Conservation (phyloP, 306 rosid genomes). For the Cyamopsis tetragonoloba region DNA sequence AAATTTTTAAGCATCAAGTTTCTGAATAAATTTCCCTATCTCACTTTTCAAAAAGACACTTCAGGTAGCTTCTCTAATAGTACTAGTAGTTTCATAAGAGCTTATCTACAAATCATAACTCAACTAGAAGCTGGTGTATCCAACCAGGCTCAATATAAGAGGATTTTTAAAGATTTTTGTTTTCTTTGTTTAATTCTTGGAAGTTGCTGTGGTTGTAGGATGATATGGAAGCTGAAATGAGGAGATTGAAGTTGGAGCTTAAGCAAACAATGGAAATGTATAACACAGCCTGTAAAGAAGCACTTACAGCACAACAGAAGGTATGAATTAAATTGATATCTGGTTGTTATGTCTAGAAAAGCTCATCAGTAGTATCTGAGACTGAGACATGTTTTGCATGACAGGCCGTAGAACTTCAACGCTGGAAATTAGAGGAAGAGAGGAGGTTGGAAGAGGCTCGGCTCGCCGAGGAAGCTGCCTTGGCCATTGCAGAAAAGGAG, state of each 20-base stretch:
- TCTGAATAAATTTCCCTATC: too few relatives aligned
- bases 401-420: slow-evolving; percentile 82
- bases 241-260: slow-evolving; percentile 84
- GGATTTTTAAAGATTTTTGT: neutral
- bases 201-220: slow-evolving; percentile 48
- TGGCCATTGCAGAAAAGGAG: slow-evolving; percentile 71
- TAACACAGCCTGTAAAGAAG: slow-evolving; percentile 92
- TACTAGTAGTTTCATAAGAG: too few relatives aligned
- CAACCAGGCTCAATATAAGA: too few relatives aligned
- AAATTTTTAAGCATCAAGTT: too few relatives aligned
- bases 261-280: slow-evolving; percentile 98
- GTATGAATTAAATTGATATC: slow-evolving; percentile 31
- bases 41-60: too few relatives aligned
- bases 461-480: slow-evolving; percentile 77
- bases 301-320: slow-evolving; percentile 80
- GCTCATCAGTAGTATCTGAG: neutral
- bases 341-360: neutral
- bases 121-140: too few relatives aligned
- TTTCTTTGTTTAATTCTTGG: neutral
- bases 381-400: slow-evolving; percentile 24
- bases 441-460: slow-evolving; percentile 69
- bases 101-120: too few relatives aligned
- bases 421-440: slow-evolving; percentile 86
- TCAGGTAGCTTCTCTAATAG: too few relatives aligned
- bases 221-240: slow-evolving; percentile 88